phyloP scores from a whole-genome alignment of 2,329 filamentous ascomycete species.

The Torrubiellomyces zombiae region DNA sequence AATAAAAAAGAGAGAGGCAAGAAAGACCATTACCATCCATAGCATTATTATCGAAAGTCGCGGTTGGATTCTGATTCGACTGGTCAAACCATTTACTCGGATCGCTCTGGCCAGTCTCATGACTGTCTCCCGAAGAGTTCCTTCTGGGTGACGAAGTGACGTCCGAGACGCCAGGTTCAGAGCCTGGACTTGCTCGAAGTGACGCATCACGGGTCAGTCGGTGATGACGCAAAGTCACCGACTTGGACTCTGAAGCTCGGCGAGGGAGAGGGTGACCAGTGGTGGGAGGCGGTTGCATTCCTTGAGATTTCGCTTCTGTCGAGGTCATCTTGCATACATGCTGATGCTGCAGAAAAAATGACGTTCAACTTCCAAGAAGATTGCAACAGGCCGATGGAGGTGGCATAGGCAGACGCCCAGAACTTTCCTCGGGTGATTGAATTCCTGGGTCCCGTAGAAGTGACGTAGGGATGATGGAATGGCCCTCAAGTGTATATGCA shows the following conservation, averaged over 20 bases:
- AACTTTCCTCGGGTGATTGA: not conserved
- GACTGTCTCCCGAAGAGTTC: conserved; percentile 32
- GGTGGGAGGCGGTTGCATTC: conserved; percentile 10
- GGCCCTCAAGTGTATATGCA: not conserved
- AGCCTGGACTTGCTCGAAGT: conserved; percentile 11
- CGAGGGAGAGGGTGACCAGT: conserved; percentile 26
- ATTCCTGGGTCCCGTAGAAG: not conserved
- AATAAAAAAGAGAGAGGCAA: too few species aligned
- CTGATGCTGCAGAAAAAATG: too few species aligned
- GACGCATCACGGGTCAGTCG: conserved; percentile 26
- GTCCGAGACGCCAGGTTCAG: conserved; percentile 7
- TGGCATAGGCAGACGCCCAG: not conserved
- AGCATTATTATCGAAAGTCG: conserved; percentile 20
- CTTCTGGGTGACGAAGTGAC: conserved; percentile 11
- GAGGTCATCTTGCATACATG: conserved; percentile 15
- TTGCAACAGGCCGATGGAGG: not conserved
- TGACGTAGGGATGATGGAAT: conserved; percentile 1
- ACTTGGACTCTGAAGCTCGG: conserved; percentile 26
- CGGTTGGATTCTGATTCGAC: conserved; percentile 32
- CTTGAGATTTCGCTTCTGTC: conserved; percentile 8
- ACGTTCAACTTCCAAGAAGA: too few species aligned
- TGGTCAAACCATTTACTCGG: conserved; percentile 37
- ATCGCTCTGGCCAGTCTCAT: conserved; percentile 31
- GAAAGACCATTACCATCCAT: conserved; percentile 33
- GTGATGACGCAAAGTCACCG: conserved; percentile 30